Base-by-base conservation (phyloP, 2,329 filamentous ascomycete genomes). In the Penicillium sp. region DNA sequence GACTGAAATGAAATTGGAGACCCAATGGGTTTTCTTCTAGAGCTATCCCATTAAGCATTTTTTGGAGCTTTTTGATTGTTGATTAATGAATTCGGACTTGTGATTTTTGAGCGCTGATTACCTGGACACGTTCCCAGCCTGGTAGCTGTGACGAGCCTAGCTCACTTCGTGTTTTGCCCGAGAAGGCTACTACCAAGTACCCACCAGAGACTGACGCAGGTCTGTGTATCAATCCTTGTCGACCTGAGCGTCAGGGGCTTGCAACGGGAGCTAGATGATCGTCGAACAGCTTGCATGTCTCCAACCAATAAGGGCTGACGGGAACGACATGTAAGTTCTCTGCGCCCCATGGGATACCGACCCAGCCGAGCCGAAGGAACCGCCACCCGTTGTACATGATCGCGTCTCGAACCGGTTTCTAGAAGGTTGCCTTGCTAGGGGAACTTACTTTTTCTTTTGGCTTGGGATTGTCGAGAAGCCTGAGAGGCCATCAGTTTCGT, bases 381-480 rank as follows among this genome's bases (percentile, higher is more conserved):
- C 22, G 47, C 33, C 35, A 33, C 47, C 25, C 35, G 47, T 11
- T 31, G 20, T 37, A n/a, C n/a, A 26, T 8, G 9, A 20, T 31
- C 26, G 37, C 29, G 33, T 20, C 23, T 41, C 22, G 15, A 41
- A 33, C 35, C 40, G 14, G 40, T 26, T 57, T 59, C 54, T 50
- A 52, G 54, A 57, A 54, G 31, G 31, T 48, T 59, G 35, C 54
- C 57, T 25, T 33, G 20, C 27, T 52, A 14, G 51, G 40, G 27
- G 26, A 41, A 41, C 29, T 31, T 31, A 31, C 43, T n/a, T 27
- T 35, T n/a, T n/a, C 1, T 11, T 1, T 37, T 11, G 33, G 6
- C 15, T 37, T 37, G 15, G 6, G n/a, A 37, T 37, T n/a, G 8
- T 9, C n/a, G 33, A 31, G 12, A 37, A 37, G 15, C 33, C n/a